Conservation (phyloP, 73 alveolate species). For the Symbiodinium pilosum region DNA sequence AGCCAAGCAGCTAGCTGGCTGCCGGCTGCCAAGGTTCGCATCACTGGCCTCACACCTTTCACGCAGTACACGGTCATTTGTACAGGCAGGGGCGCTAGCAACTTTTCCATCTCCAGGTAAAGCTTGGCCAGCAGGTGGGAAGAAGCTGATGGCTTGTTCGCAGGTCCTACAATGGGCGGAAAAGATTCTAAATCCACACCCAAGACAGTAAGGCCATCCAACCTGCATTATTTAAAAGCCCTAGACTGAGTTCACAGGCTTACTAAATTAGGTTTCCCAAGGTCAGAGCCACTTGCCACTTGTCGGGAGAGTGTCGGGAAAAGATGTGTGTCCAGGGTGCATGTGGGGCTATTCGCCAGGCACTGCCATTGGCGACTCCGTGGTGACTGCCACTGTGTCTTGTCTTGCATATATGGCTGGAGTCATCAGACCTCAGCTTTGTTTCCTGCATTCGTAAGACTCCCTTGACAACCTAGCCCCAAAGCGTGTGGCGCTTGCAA, state of each 20-base stretch:
- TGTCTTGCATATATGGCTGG: background rate
- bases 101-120: background rate
- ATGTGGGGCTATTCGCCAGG: background rate
- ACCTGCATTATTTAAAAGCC: background rate
- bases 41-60: constrained; percentile 62
- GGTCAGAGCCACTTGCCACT: too few relatives aligned
- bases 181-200: too few relatives aligned
- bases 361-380: background rate
- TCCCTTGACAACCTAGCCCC: background rate
- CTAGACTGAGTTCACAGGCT: background rate
- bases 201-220: too few relatives aligned
- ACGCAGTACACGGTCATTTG: constrained; percentile 83
- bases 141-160: too few relatives aligned
- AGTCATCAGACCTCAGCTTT: background rate
- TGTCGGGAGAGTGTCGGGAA: background rate
- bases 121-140: too few relatives aligned
- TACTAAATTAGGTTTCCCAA: background rate
- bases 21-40: constrained; percentile 32
- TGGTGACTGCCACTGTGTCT: constrained; percentile 2
- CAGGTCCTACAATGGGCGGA: too few relatives aligned
- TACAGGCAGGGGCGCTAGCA: constrained; percentile 5
- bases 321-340: too few relatives aligned
- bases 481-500: background rate
- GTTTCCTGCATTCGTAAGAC: background rate
- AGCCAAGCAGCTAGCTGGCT: background rate